Evolutionary conservation across 179 eudicot genomes (phyloP), one percentile per base, ranked within the genome.

Genomic region (Silene noctiflora): DNA sequence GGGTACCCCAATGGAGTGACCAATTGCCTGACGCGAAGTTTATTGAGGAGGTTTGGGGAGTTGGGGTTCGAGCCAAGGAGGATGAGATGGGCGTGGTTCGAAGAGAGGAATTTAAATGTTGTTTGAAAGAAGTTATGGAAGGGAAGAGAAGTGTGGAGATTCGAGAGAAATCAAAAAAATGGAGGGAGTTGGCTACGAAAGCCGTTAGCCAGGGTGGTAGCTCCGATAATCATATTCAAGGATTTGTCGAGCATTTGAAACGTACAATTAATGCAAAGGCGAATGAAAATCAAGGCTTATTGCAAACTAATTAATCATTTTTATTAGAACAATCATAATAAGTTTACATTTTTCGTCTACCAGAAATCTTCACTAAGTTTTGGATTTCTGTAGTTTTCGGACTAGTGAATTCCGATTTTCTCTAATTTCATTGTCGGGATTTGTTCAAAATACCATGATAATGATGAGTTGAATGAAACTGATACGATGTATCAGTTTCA

Each of bases 21-120:
- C 90, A 87, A 33, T 62, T 83, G 20, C 75, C 90, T 2, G 79
- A 87, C 35, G 88, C 90, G 0, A 85, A 85, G 88, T 84, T 85
- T 21, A 74, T 87, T 13, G 86, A 85, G 77, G 87, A 82, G 33
- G 83, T 87, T 8, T 87, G 88, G 90, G 77, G 81, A 29, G 84
- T 85, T 1, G 90, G 88, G 19, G 81, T 87, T 0, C 78, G 87
- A 74, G 87, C 83, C 1, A 87, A 72, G 72, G 87, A 81, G 80
- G 76, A 82, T 48, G 86, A 59, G 31, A 69, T 13, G 25, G 90
- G 88, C 8, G 60, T 82, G 12, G 88, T 87, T 46, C 74, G 61
- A 39, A 83, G 59, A 74, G 83, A 76, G 6, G 84, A 80, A 75
- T 56, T 87, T 1, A 31, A 20, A n/a, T n/a, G 51, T 3, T 80